Conservation (phyloP, 1,284 basidiomycete genomes). For the Ceratobasidium sp. region DNA sequence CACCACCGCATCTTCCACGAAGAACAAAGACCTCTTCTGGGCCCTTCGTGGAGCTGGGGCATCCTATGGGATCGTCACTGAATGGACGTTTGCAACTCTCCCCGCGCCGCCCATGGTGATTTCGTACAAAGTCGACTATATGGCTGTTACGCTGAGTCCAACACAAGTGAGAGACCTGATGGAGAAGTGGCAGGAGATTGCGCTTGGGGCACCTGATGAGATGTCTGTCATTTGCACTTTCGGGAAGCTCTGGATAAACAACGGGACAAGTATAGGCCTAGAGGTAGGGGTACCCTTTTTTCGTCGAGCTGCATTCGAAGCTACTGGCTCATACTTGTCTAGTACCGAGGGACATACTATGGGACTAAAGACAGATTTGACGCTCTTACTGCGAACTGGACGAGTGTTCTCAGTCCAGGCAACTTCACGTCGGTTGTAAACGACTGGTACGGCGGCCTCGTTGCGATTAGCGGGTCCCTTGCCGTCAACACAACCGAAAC, state of each 20-base stretch:
- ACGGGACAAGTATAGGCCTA: neutral
- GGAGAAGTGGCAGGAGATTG: slow-evolving; percentile 29
- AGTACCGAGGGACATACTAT: slow-evolving; percentile 25
- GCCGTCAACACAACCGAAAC: neutral
- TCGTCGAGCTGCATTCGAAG: neutral
- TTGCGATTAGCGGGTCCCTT: slow-evolving; percentile 5
- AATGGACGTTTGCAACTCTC: too few species aligned
- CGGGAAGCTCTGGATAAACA: neutral
- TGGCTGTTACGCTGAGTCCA: neutral
- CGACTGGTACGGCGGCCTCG: slow-evolving; percentile 27
- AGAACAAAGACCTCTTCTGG: too few species aligned
- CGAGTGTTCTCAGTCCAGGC: too few species aligned
- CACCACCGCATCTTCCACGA: too few species aligned
- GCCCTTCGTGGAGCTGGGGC: too few species aligned
- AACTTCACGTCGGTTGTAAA: neutral
- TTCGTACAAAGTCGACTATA: too few species aligned
- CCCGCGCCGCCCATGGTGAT: too few species aligned
- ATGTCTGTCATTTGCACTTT: slow-evolving; percentile 11
- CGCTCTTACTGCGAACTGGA: slow-evolving; percentile 1
- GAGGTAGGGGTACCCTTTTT: neutral
- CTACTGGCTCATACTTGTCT: neutral
- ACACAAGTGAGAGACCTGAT: slow-evolving; percentile 8
- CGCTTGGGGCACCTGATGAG: slow-evolving; percentile 31
- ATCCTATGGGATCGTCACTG: too few species aligned
- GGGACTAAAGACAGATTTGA: neutral